Conservation (phyloP, 768 basidiomycete genomes). For the Tylopilus sp. region DNA sequence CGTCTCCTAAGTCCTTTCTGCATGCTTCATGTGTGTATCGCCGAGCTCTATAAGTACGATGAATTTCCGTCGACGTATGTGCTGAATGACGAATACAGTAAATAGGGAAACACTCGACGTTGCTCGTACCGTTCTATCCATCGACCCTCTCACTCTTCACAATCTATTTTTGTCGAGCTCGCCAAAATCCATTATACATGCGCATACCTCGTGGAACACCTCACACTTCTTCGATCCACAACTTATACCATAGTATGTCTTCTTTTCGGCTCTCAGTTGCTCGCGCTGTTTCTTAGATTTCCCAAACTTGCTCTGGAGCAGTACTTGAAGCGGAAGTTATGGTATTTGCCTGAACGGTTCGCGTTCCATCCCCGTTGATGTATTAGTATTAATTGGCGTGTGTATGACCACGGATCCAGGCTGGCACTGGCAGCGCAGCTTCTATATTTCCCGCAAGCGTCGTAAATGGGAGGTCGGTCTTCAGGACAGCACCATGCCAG, state of each 20-base stretch:
- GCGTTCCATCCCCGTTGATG: neutral
- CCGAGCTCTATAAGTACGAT: neutral
- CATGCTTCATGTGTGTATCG: neutral
- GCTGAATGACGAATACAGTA: neutral
- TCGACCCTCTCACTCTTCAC: neutral
- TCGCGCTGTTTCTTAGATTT: neutral
- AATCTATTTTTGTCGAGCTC: neutral
- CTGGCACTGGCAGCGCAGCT: slow-evolving; percentile 4
- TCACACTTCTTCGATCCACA: neutral
- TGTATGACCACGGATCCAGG: slow-evolving; percentile 15
- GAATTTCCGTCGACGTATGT: neutral
- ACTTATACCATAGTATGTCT: neutral
- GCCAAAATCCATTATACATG: slow-evolving; percentile 1
- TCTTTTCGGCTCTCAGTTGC: neutral
- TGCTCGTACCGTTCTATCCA: neutral
- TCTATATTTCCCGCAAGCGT: slow-evolving; percentile 4
- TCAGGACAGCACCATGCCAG: slow-evolving; percentile 3
- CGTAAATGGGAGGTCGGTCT: slow-evolving; percentile 1
- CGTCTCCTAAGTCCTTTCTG: neutral
- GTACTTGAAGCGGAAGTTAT: neutral
- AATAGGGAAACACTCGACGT: neutral
- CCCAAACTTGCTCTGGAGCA: neutral
- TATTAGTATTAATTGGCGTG: neutral
- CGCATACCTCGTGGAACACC: slow-evolving; percentile 9
- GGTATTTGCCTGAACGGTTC: slow-evolving; percentile 1